phyloP scores from a whole-genome alignment of 2,329 filamentous ascomycete genomes.

The Fusarium sp. region DNA sequence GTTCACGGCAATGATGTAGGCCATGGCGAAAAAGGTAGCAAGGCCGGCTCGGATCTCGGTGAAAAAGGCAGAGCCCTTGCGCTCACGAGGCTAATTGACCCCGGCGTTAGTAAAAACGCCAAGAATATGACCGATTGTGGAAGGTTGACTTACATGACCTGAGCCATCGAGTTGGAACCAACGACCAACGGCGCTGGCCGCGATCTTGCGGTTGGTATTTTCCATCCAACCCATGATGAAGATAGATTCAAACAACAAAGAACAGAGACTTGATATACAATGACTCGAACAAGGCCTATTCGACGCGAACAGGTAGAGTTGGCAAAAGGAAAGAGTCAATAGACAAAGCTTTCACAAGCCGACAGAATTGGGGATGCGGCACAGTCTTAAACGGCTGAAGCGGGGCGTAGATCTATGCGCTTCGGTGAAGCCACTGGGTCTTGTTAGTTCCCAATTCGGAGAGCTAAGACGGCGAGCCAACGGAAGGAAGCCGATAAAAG shows the following conservation, averaged over 20 bases:
- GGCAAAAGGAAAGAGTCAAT: constrained; percentile 4
- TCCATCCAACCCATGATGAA: constrained; percentile 60
- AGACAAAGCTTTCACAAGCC: background rate
- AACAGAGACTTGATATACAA: constrained; percentile 9
- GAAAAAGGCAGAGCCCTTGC: constrained; percentile 80
- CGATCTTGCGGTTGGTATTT: constrained; percentile 66
- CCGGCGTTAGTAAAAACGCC: background rate
- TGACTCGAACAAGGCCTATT: constrained; percentile 10
- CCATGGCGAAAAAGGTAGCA: constrained; percentile 79
- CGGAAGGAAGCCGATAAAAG: constrained; percentile 31
- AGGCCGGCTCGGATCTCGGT: constrained; percentile 87
- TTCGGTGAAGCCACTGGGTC: constrained; percentile 15
- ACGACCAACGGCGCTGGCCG: constrained; percentile 71
- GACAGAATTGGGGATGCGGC: constrained; percentile 6
- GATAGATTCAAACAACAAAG: constrained; percentile 1
- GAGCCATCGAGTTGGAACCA: constrained; percentile 86
- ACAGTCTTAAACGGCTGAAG: constrained; percentile 24
- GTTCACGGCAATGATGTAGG: constrained; percentile 66
- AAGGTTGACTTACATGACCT: constrained; percentile 74
- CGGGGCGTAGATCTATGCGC: background rate
- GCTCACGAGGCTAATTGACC: constrained; percentile 68
- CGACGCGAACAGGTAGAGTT: background rate
- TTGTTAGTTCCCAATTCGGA: constrained; percentile 21
- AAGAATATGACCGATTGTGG: background rate
- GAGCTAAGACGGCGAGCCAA: constrained; percentile 20